A percentile compares a stretch with the other conserved stretches of the same genome.
phyloP scores from a whole-genome alignment of 176 grass and related monocot species.

The Sorghum bicolor region DNA sequence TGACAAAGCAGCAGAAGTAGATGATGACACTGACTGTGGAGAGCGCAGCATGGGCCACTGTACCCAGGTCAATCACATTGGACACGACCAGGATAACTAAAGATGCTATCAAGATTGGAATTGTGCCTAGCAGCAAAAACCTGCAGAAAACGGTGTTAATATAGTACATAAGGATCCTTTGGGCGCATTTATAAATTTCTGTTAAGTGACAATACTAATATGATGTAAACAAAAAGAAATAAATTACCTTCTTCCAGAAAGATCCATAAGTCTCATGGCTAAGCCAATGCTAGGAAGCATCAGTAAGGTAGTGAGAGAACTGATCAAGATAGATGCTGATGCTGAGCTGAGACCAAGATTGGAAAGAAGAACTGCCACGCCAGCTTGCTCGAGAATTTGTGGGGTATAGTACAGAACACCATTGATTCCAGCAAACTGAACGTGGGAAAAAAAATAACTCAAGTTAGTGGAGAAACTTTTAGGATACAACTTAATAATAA shows the following conservation, averaged over 20 bases:
- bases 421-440: constrained; percentile 91
- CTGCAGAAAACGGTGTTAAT: constrained; percentile 35
- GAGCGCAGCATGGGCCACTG: constrained; percentile 55
- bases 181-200: constrained; percentile 1
- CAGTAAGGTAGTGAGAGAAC: constrained; percentile 78
- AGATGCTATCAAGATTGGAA: constrained; percentile 74
- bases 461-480: constrained; percentile 1
- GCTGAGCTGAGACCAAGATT: constrained; percentile 87
- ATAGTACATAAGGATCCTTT: neutral
- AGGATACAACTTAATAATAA: neutral
- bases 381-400: constrained; percentile 88
- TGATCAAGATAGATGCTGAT: constrained; percentile 86
- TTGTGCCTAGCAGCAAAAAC: constrained; percentile 73
- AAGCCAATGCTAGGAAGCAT: constrained; percentile 95
- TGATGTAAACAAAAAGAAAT: neutral
- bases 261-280: constrained; percentile 96
- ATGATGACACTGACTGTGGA: constrained; percentile 76
- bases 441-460: neutral
- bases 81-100: constrained; percentile 67
- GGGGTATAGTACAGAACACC: constrained; percentile 93
- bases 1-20: constrained; percentile 91
- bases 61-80: constrained; percentile 60
- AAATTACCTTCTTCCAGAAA: constrained; percentile 88
- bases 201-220: constrained; percentile 1
- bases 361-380: constrained; percentile 71